Evolutionary conservation across 2,329 filamentous ascomycete genomes (phyloP).

Genomic region (Tolypocladium guangdongense): DNA sequence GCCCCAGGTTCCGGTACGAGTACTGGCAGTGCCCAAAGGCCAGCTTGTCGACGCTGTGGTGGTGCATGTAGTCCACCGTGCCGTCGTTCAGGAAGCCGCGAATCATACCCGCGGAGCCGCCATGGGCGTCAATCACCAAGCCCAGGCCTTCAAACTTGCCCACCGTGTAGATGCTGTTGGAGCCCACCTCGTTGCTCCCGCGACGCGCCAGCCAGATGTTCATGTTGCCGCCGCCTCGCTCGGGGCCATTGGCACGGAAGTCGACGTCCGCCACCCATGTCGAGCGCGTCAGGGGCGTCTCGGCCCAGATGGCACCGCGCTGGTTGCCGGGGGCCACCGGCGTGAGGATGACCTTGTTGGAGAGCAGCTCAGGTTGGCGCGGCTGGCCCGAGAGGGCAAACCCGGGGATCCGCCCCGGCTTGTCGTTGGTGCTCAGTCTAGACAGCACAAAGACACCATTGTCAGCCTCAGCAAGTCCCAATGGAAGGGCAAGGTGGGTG

Average conservation of each 20-base stretch:
- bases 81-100: constrained; percentile 94
- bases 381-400: constrained; percentile 46
- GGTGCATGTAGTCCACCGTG: constrained; percentile 62
- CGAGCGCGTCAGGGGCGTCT: constrained; percentile 47
- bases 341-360: constrained; percentile 86
- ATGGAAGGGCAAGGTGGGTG: neutral
- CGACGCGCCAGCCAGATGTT: constrained; percentile 84
- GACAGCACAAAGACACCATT: neutral
- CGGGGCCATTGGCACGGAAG: constrained; percentile 78
- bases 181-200: constrained; percentile 52
- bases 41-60: constrained; percentile 68
- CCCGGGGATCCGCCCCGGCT: constrained; percentile 36
- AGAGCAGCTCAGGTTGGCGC: constrained; percentile 53
- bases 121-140: constrained; percentile 75
- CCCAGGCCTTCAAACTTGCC: constrained; percentile 83
- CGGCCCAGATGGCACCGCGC: constrained; percentile 73
- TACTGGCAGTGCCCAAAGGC: constrained; percentile 92
- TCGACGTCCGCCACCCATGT: constrained; percentile 77
- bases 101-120: constrained; percentile 66
- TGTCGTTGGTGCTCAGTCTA: constrained; percentile 1
- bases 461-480: neutral
- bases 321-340: constrained; percentile 79
- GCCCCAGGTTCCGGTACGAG: constrained; percentile 81
- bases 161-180: constrained; percentile 74
- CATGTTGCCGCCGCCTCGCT: constrained; percentile 77